Conservation (phyloP, 306 rosid species). For the Vigna mungo region DNA sequence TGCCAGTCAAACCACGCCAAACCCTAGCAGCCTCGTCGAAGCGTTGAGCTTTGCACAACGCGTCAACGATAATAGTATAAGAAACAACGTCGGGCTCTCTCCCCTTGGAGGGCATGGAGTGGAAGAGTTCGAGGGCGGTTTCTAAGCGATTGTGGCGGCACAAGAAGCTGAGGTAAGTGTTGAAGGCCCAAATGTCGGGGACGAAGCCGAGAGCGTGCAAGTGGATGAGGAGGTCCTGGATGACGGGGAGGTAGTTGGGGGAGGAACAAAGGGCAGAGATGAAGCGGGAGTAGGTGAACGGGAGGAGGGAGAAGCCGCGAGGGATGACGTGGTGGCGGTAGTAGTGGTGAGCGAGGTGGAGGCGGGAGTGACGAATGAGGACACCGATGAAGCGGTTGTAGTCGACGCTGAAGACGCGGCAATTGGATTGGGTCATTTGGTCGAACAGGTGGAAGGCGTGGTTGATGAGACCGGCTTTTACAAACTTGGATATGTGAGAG, state of each 20-base stretch:
- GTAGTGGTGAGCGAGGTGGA: slow-evolving; percentile 77
- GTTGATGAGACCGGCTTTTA: slow-evolving; percentile 76
- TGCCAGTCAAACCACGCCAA: slow-evolving; percentile 66
- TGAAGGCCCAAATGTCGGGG: slow-evolving; percentile 92
- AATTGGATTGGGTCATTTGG: slow-evolving; percentile 81
- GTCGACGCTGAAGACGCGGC: slow-evolving; percentile 75
- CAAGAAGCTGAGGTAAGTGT: slow-evolving; percentile 70
- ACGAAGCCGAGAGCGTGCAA: slow-evolving; percentile 66
- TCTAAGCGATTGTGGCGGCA: slow-evolving; percentile 61
- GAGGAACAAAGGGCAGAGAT: slow-evolving; percentile 74
- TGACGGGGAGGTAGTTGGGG: slow-evolving; percentile 55
- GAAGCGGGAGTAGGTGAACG: slow-evolving; percentile 93
- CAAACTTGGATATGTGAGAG: slow-evolving; percentile 62
- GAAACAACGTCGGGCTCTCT: slow-evolving; percentile 76
- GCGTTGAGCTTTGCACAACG: slow-evolving; percentile 67
- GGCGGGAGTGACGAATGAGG: slow-evolving; percentile 69
- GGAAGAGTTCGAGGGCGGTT: slow-evolving; percentile 58
- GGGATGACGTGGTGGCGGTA: slow-evolving; percentile 72
- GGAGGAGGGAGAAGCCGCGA: slow-evolving; percentile 75
- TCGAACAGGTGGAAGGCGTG: slow-evolving; percentile 81
- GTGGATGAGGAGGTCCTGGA: slow-evolving; percentile 67
- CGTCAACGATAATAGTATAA: slow-evolving; percentile 66
- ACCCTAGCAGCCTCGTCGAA: slow-evolving; percentile 59
- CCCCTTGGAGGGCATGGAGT: slow-evolving; percentile 61
- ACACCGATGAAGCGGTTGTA: slow-evolving; percentile 94